A percentile compares a stretch with the other conserved stretches of the same genome.
Conservation (phyloP, 768 basidiomycete species). For the Dacryopinax primogenitus region DNA sequence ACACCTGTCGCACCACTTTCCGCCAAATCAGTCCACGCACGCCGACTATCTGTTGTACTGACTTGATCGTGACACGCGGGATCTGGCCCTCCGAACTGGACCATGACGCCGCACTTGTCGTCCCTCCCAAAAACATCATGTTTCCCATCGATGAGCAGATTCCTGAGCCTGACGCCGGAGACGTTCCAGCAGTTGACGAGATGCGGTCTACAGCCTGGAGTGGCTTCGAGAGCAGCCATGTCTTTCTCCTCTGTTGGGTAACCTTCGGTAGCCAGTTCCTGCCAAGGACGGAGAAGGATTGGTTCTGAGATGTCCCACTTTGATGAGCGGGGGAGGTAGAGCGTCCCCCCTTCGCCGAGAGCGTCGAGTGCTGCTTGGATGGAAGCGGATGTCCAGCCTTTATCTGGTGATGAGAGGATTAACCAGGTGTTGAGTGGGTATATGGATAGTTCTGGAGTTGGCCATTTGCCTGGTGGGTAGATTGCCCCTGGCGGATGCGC, state of each 20-base stretch:
- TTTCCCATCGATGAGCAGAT: slow-evolving; percentile 19
- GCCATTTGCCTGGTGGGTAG: slow-evolving; percentile 14
- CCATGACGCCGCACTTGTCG: slow-evolving; percentile 18
- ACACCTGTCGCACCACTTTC: slow-evolving; percentile 18
- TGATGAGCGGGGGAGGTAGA: slow-evolving; percentile 18
- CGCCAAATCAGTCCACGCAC: neutral
- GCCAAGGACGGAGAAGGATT: slow-evolving; percentile 16
- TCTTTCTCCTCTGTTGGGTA: slow-evolving; percentile 19
- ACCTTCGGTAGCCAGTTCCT: slow-evolving; percentile 20
- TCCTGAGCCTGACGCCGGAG: slow-evolving; percentile 18
- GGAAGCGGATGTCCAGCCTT: slow-evolving; percentile 12
- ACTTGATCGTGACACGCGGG: neutral
- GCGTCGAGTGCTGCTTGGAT: slow-evolving; percentile 19
- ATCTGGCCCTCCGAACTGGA: slow-evolving; percentile 16
- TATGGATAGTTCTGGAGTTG: slow-evolving; percentile 15
- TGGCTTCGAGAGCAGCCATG: slow-evolving; percentile 19
- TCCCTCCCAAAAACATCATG: slow-evolving; percentile 19
- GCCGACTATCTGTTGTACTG: neutral
- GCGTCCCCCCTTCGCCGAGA: slow-evolving; percentile 17
- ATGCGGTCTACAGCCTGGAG: slow-evolving; percentile 14
- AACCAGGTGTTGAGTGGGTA: neutral
- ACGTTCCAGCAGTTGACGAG: slow-evolving; percentile 14
- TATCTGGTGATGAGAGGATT: neutral
- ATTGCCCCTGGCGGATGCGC: slow-evolving; percentile 22
- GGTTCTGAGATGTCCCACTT: slow-evolving; percentile 16